Base-by-base conservation (phyloP, 2,329 filamentous ascomycete species). In the Penicillium crustosum region DNA sequence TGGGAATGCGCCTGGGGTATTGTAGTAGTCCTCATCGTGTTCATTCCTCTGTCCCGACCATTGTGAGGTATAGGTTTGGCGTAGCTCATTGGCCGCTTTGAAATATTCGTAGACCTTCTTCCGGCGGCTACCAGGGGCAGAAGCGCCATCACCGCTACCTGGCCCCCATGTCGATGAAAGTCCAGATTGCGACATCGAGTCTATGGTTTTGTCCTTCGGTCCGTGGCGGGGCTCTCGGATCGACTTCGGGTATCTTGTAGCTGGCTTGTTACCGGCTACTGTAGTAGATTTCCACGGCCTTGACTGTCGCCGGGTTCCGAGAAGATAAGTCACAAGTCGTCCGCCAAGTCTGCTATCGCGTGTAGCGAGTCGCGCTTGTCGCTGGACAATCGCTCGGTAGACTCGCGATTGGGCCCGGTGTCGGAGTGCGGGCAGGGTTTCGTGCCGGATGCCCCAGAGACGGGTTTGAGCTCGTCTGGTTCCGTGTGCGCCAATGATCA, bases 1-100 rank as follows among this genome's bases (percentile, higher is more conserved):
- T 0, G 92, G 91, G 69, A 96, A 97, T 1, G 88, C 86, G 0
- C 89, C 89, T 0, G 91, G 88, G 31, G 90, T 89, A 44, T 81
- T 73, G 27, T 75, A 68, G 68, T 79, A 78, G 45, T 78, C 77
- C 44, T 80, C 77, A 35, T 78, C 77, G 29, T 76, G 75, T n/a
- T 74, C 61, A 59, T 71, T 78, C 73, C 79, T 79, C 78, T 78
- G 78, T 59, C 72, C 62, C 6, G 68, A 74, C 65, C 82, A 82
- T 62, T 82, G 79, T 61, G 82, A 79, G 61, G 85, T 79, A 71
- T 90, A 90, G 39, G 82, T 81, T 73, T 90, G 87, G 38, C 88
- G 80, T 55, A 90, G 71, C 70, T 90, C 88, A 68, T 90, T 90
- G 12, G 88, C 88, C 50, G 87, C 86, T 69, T 85, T 88, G 54